phyloP scores from a whole-genome alignment of 1,284 basidiomycete genomes.

The Lentinus polychrous region DNA sequence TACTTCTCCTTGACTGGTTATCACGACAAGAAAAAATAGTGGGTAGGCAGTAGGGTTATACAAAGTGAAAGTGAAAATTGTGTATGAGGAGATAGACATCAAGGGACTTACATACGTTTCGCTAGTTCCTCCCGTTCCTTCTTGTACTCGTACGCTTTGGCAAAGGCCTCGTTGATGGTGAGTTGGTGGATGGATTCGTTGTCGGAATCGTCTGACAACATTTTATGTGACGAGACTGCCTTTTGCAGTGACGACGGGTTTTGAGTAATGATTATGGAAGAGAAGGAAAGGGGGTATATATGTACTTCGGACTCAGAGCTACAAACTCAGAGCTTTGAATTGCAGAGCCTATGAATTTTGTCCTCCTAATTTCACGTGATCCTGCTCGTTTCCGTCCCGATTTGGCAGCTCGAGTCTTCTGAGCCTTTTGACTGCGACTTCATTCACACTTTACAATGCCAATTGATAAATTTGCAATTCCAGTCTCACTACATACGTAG shows the following conservation, averaged over 20 bases:
- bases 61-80: neutral
- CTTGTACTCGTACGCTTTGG: constrained; percentile 73
- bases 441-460: too few relatives aligned
- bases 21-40: neutral
- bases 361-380: too few relatives aligned
- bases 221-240: constrained; percentile 42
- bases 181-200: constrained; percentile 40
- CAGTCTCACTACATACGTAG: too few relatives aligned
- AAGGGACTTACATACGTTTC: constrained; percentile 48
- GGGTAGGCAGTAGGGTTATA: constrained; percentile 1
- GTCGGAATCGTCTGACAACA: constrained; percentile 37
- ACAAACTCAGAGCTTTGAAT: too few relatives aligned
- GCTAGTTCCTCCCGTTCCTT: constrained; percentile 81
- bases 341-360: too few relatives aligned
- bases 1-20: constrained; percentile 80
- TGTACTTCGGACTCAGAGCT: too few relatives aligned
- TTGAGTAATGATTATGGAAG: too few relatives aligned
- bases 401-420: too few relatives aligned
- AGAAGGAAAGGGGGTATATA: too few relatives aligned
- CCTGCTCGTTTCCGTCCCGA: too few relatives aligned
- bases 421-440: too few relatives aligned
- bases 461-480: too few relatives aligned
- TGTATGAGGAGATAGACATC: neutral
- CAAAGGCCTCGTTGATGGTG: constrained; percentile 77
- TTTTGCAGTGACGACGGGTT: neutral